Evolutionary conservation across 768 basidiomycete species (phyloP).

Genomic region (Tulasnella sp.): DNA sequence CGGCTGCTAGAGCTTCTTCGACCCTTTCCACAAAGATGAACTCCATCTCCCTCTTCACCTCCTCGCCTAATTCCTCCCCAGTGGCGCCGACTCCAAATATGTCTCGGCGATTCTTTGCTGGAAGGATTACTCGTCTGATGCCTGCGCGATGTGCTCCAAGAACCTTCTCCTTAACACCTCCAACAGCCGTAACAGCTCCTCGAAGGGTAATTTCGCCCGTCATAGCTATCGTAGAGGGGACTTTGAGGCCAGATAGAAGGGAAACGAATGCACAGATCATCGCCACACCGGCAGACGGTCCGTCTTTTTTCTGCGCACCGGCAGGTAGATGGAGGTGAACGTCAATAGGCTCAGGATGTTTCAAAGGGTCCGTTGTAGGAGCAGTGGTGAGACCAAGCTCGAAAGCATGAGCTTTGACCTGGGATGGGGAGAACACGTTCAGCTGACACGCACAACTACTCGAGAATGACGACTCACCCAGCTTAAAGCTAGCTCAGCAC

Average conservation of each 20-base stretch:
- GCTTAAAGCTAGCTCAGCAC: slow-evolving; percentile 81
- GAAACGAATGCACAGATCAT: slow-evolving; percentile 82
- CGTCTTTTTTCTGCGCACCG: slow-evolving; percentile 87
- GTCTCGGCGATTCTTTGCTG: slow-evolving; percentile 80
- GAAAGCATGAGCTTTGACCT: slow-evolving; percentile 68
- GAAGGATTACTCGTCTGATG: slow-evolving; percentile 77
- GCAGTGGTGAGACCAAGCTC: slow-evolving; percentile 70
- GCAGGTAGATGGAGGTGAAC: slow-evolving; percentile 85
- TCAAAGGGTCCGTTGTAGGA: slow-evolving; percentile 68
- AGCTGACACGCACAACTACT: background rate
- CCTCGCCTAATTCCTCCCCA: slow-evolving; percentile 62
- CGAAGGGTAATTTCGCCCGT: slow-evolving; percentile 91
- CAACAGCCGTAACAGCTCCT: slow-evolving; percentile 76
- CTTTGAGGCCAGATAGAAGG: slow-evolving; percentile 68
- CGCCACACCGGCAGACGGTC: slow-evolving; percentile 37
- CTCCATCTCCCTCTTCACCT: slow-evolving; percentile 50
- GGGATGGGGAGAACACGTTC: background rate
- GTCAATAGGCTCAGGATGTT: slow-evolving; percentile 68
- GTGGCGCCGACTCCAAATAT: slow-evolving; percentile 70
- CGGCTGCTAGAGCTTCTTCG: slow-evolving; percentile 75
- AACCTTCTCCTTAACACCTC: slow-evolving; percentile 89
- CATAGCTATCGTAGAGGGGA: slow-evolving; percentile 74
- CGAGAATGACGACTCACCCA: slow-evolving; percentile 55
- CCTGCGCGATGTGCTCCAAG: slow-evolving; percentile 86
- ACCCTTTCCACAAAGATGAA: slow-evolving; percentile 79